Percentiles rank a stretch among this genome's conserved stretches.
Conservation (phyloP, 257 asterid species). For the Capsicum rhomboideum region DNA sequence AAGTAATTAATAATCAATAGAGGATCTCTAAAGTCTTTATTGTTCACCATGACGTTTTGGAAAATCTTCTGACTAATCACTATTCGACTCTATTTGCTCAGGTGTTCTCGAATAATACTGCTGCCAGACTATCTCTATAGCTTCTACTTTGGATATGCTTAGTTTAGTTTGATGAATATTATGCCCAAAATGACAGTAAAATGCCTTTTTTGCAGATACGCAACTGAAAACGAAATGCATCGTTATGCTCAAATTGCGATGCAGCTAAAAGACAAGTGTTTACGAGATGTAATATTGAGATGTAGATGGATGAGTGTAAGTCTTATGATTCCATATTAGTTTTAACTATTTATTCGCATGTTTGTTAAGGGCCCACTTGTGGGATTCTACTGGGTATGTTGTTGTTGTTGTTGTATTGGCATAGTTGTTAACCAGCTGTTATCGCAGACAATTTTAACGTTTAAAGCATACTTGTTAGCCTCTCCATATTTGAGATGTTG, state of each 20-base stretch:
- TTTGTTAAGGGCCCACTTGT: too few species aligned
- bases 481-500: background rate
- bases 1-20: too few species aligned
- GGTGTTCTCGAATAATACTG: background rate
- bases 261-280: conserved; percentile 70
- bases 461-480: background rate
- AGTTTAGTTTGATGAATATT: background rate
- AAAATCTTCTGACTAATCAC: background rate
- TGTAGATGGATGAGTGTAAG: conserved; percentile 95
- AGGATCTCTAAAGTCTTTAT: too few species aligned
- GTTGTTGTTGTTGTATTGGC: too few species aligned
- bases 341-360: background rate
- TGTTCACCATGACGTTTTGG: too few species aligned
- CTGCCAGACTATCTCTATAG: background rate
- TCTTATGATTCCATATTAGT: background rate
- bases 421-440: background rate
- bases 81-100: background rate
- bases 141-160: background rate
- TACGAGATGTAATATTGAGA: conserved; percentile 86
- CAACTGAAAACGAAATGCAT: conserved; percentile 35
- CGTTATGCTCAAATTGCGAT: conserved; percentile 70
- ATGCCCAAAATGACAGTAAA: background rate
- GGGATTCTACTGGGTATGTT: too few species aligned
- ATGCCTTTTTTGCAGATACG: conserved; percentile 49
- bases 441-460: background rate